Percentiles rank a stretch among this genome's conserved stretches.
These are phyloP conservation scores for Haplosporangium gracile DNA, from an alignment of 192 early-diverging fungal species.

Conservation along the genomic window DNA sequence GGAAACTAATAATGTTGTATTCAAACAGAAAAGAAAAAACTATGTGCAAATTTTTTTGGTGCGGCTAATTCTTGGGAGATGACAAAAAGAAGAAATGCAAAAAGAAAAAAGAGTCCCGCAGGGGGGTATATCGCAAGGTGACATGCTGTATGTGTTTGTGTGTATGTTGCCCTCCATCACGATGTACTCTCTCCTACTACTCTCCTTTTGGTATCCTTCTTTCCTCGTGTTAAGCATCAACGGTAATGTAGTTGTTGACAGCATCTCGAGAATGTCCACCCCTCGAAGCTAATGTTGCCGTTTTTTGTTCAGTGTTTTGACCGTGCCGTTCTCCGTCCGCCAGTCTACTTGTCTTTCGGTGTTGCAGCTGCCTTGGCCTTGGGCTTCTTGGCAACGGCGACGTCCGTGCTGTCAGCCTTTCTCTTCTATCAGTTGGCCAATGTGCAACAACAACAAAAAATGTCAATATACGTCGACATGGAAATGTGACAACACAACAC, in stretches of 20 bases:
- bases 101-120: neutral
- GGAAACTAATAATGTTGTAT: conserved; percentile 4
- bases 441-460: neutral
- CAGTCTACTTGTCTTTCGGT: conserved; percentile 27
- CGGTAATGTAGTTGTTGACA: neutral
- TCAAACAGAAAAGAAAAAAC: conserved; percentile 25
- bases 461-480: neutral
- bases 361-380: conserved; percentile 44
- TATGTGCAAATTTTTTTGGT: conserved; percentile 25
- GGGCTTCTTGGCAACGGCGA: conserved; percentile 37
- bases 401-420: conserved; percentile 38
- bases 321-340: neutral
- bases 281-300: neutral
- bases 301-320: conserved; percentile 6
- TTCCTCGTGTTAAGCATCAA: neutral
- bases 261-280: neutral
- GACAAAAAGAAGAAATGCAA: neutral
- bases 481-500: neutral
- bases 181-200: neutral
- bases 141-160: neutral
- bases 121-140: neutral
- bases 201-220: neutral
- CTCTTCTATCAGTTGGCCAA: conserved; percentile 25
- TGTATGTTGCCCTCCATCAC: neutral
- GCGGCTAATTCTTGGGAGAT: neutral